phyloP scores from a whole-genome alignment of 257 asterid species.

The Petrea volubilis region DNA sequence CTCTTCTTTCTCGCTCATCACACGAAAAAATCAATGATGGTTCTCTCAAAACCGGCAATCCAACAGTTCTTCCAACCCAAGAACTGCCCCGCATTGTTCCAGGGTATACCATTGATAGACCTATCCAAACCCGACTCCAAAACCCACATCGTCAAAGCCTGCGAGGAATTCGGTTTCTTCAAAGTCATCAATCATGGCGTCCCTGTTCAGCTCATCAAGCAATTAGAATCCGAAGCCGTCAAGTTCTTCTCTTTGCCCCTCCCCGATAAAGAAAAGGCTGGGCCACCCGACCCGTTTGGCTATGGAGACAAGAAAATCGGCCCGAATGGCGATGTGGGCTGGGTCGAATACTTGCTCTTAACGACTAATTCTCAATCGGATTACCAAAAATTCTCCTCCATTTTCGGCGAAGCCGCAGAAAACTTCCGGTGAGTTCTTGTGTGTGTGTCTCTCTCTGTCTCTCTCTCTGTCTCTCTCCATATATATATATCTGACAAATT shows the following conservation, averaged over 20 bases:
- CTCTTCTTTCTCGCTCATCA: background rate
- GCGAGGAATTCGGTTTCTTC: conserved; percentile 84
- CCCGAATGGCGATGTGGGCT: conserved; percentile 70
- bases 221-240: conserved; percentile 59
- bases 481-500: background rate
- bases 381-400: conserved; percentile 45
- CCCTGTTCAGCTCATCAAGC: conserved; percentile 48
- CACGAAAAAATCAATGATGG: conserved; percentile 39
- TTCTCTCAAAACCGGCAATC: conserved; percentile 43
- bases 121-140: conserved; percentile 62
- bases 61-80: conserved; percentile 33
- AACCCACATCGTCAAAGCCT: conserved; percentile 67
- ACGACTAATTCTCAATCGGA: conserved; percentile 47
- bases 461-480: too few relatives aligned
- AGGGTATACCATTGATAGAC: conserved; percentile 63
- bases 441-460: too few relatives aligned
- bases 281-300: conserved; percentile 79
- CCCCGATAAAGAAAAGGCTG: conserved; percentile 55
- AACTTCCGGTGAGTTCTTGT: conserved; percentile 48
- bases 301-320: conserved; percentile 81
- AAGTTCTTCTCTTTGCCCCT: conserved; percentile 63
- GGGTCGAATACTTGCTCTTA: conserved; percentile 72
- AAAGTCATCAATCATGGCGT: conserved; percentile 70
- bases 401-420: conserved; percentile 64
- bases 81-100: conserved; percentile 36